Base-by-base conservation (phyloP, 805 yeast genomes). In the Yarrowia porcina region DNA sequence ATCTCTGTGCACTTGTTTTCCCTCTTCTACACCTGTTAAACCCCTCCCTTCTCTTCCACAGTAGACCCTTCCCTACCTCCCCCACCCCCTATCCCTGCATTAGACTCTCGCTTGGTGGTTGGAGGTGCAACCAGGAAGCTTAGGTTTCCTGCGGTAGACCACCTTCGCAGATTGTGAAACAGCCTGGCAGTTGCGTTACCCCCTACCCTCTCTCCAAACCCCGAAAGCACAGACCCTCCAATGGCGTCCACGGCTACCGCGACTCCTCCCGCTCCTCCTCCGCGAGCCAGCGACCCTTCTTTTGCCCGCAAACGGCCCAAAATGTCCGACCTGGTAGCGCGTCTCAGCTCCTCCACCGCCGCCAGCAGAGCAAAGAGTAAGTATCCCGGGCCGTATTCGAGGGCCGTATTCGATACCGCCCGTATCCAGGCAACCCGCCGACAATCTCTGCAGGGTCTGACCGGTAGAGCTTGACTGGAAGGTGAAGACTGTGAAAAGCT, bases 51-150 rank as follows among this genome's bases (percentile, higher is more conserved):
- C n/a, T n/a, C n/a, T n/a, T n/a, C n/a, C n/a, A n/a, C n/a, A n/a
- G n/a, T n/a, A n/a, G n/a, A n/a, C n/a, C n/a, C n/a, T n/a, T n/a
- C n/a, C n/a, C n/a, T n/a, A n/a, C n/a, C n/a, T n/a, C n/a, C n/a
- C n/a, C n/a, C n/a, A n/a, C n/a, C n/a, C 54, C 54, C 54, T 47
- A 47, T 47, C 54, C 54, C 54, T 47, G 54, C 54, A 32, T 47
- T 45, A 45, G 50, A 32, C 52, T 45, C 30, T 45, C 36, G 52
- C 52, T 45, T 44, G 25, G 45, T 12, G n/a, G n/a, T n/a, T n/a
- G n/a, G n/a, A n/a, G n/a, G n/a, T n/a, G 2, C 44, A 5, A 39
- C 44, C 12, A 39, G 21, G 27, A 39, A 23, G 30, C 45, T 41
- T 23, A 30, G 45, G 45, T 41, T 41, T 41, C 28, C 30, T 41